Base-by-base conservation (phyloP, 192 early-diverging fungal genomes). In the Gamsiella multidivaricata region DNA sequence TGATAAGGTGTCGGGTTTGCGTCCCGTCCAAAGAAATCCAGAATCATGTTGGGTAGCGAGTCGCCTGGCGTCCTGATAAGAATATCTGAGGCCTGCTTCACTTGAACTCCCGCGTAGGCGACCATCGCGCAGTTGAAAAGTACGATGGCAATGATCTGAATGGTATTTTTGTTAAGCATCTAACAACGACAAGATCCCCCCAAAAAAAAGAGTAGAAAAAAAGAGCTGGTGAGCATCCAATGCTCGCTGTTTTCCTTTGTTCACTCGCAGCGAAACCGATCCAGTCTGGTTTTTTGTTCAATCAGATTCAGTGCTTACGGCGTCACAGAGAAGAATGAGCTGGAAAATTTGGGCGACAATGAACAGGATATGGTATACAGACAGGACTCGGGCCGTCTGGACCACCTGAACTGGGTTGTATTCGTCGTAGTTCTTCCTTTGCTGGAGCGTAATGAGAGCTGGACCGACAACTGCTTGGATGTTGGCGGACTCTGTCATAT, bases 161-260 rank as follows among this genome's bases (percentile, higher is more conserved):
- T 95, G 23, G 95, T 94, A 83, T 98, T 98, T 78, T 95, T 88
- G 82, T 95, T 89, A 61, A 87, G 92, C 50, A 97, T 90, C 87
- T 94, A 65, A 43, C 29, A 14, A 23, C 5, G 11, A 37, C 25
- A 39, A 18, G 12, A 12, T 39, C 14, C 37, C 41, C 5, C n/a
- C n/a, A 26, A 11, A 25, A 28, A 1, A 39, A 55, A 23, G 33
- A 14, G 25, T 42, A 55, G 20, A 45, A 15, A 72, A 15, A 34
- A 39, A 65, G n/a, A 49, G 23, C 15, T n/a, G 31, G 39, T 36
- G 15, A 64, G 50, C 18, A 39, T 46, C 20, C 25, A 34, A 29
- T 53, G 42, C 39, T 36, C 32, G 29, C 47, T 2, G 53, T 52
- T 59, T 52, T n/a, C 15, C 10, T 22, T 69, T 29, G 17, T n/a